These are phyloP conservation scores for Aschersonia sp. DNA, from an alignment of 2,329 filamentous ascomycete genomes.

Conservation along the genomic window DNA sequence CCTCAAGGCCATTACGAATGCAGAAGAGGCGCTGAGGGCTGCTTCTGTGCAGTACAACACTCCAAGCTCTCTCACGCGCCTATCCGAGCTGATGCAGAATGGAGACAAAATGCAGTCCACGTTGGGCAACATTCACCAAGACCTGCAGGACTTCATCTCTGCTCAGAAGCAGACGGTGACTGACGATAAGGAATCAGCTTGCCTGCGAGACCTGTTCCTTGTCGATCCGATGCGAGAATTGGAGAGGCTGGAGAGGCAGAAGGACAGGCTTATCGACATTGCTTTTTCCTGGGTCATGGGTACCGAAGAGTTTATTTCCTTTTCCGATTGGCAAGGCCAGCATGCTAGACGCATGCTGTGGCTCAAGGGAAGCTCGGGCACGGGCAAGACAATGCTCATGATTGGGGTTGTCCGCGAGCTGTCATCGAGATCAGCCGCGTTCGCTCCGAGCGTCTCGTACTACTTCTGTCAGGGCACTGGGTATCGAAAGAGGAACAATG, in stretches of 20 bases:
- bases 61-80: conserved; percentile 3
- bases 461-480: conserved; percentile 26
- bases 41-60: conserved; percentile 6
- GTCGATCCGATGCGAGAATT: conserved; percentile 6
- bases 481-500: conserved; percentile 15
- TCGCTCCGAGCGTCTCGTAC: conserved; percentile 9
- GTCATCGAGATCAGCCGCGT: conserved; percentile 1
- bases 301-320: conserved; percentile 6
- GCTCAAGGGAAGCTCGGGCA: conserved; percentile 20
- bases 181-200: conserved; percentile 6
- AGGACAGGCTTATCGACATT: conserved; percentile 5
- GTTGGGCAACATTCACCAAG: conserved; percentile 5
- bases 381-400: conserved; percentile 22
- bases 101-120: conserved; percentile 5
- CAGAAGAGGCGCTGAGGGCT: conserved; percentile 4
- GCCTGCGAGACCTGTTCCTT: conserved; percentile 5
- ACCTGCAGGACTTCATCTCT: conserved; percentile 6
- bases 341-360: conserved; percentile 13
- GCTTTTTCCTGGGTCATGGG: conserved; percentile 6
- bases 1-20: conserved; percentile 2
- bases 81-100: conserved; percentile 4
- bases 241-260: conserved; percentile 6
- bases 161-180: conserved; percentile 4
- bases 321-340: conserved; percentile 13
- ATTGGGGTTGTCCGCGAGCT: conserved; percentile 14